Percentiles rank a stretch among this genome's conserved stretches.
Evolutionary conservation across 225 moss, liverwort and hornwort genomes (phyloP).

Genomic region (Pseudoscleropodium purum): DNA sequence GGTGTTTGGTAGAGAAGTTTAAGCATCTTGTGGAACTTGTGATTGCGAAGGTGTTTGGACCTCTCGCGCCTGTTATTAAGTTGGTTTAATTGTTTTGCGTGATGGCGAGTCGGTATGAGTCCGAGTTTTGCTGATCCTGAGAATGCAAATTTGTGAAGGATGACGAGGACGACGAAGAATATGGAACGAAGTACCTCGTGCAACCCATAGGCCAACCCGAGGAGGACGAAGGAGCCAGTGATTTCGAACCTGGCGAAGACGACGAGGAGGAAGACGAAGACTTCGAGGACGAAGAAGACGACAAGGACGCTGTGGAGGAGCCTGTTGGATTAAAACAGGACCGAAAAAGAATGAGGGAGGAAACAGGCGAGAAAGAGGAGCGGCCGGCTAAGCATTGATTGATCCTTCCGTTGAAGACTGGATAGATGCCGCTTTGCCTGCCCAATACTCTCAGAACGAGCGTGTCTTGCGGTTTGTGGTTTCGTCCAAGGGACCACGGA

Average conservation of each 20-base stretch:
- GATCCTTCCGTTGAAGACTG: not conserved
- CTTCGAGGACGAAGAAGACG: conserved; percentile 62
- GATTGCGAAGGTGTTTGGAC: not conserved
- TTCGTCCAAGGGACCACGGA: not conserved
- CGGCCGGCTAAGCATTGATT: conserved; percentile 55
- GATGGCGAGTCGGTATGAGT: not conserved
- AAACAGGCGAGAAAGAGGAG: conserved; percentile 47
- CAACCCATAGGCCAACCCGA: conserved; percentile 62
- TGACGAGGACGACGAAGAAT: conserved; percentile 60
- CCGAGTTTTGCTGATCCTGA: not conserved
- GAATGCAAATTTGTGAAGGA: conserved; percentile 8
- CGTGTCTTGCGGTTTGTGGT: conserved; percentile 5
- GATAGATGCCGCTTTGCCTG: not conserved
- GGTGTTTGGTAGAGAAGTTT: not conserved
- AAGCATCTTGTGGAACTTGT: not conserved
- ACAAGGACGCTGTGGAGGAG: conserved; percentile 32
- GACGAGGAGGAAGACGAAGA: conserved; percentile 66
- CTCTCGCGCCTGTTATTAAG: not conserved
- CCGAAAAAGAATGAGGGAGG: conserved; percentile 59
- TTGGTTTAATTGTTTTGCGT: not conserved
- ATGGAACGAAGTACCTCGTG: conserved; percentile 62
- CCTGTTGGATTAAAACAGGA: conserved; percentile 22
- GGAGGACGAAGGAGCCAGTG: conserved; percentile 80
- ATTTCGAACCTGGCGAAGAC: conserved; percentile 69
- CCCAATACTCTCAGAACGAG: not conserved